Base-by-base conservation (phyloP, 805 yeast species). In the Candida ficus region DNA sequence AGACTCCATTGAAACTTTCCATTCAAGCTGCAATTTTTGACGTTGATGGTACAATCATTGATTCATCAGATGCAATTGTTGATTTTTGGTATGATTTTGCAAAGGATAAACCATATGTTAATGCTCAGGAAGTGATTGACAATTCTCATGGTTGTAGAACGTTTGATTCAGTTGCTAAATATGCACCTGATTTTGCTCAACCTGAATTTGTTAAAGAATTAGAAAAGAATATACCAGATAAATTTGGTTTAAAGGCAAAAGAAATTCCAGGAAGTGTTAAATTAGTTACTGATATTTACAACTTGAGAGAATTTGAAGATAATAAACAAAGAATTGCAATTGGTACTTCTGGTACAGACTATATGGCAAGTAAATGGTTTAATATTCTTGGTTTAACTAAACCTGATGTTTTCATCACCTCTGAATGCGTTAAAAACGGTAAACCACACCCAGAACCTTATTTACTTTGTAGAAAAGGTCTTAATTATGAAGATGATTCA, bases 401-500 rank as follows among this genome's bases (percentile, higher is more conserved):
- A 62, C 95, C 95, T 41, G 73, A 79, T 52, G 72, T 76, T 38
- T 86, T 86, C 68, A 78, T 86, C 59, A 82, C 93, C 35, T 93
- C 95, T 36, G 88, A 80, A 64, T 79, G 77, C 60, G 93, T 86
- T 49, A 66, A 72, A 45, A 70, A 73, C 55, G 95, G 95, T 57
- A 86, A 86, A 71, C 95, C 95, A 32, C 75, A 83, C 65, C 95
- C 95, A 32, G 82, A 80, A 68, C 93, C 95, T 40, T 86, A 86
- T 68, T 68, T 74, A 48, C 60, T 67, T 57, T 87, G 86, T 46
- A 62, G 68, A 53, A 56, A 59, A 52, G 63, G 56, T 42, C 56
- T 62, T 42, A 67, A 67, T 19, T 64, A 43, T 55, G 60, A 66
- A 34, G 56, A 58, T 20, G 47, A 57, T 4, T 16, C 33, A 35